Conservation (phyloP, 2,329 filamentous ascomycete species). For the Macroventuria anomochaeta region DNA sequence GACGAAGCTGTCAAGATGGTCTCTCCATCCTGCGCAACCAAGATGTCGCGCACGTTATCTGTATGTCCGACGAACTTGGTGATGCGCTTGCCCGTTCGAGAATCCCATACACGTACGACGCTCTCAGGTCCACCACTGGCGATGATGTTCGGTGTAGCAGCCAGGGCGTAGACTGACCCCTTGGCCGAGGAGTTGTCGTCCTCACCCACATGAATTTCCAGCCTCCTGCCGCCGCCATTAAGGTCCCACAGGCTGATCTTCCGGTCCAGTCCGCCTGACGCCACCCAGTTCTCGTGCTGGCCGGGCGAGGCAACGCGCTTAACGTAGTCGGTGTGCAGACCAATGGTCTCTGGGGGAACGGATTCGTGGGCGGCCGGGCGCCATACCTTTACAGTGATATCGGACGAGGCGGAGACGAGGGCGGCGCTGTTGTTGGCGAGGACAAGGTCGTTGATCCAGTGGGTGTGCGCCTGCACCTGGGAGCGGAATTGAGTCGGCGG, state of each 20-base stretch:
- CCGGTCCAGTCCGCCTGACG: constrained; percentile 89
- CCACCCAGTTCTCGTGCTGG: constrained; percentile 79
- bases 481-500: constrained; percentile 63
- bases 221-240: constrained; percentile 80
- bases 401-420: constrained; percentile 89
- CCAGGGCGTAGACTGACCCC: constrained; percentile 92
- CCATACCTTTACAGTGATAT: constrained; percentile 93
- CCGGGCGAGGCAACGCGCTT: constrained; percentile 87
- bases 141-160: constrained; percentile 78
- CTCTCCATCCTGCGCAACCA: constrained; percentile 87
- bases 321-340: constrained; percentile 93
- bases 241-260: constrained; percentile 95
- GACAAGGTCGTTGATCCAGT: constrained; percentile 94
- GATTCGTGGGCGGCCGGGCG: constrained; percentile 70
- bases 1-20: constrained; percentile 93
- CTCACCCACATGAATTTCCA: constrained; percentile 84
- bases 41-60: constrained; percentile 88
- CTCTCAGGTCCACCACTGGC: constrained; percentile 95
- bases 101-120: constrained; percentile 90
- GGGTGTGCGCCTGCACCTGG: constrained; percentile 82
- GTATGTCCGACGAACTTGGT: constrained; percentile 98
- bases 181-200: constrained; percentile 83
- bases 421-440: constrained; percentile 79
- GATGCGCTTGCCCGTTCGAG: constrained; percentile 83
- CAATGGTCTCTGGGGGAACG: constrained; percentile 78